These are phyloP conservation scores for Kokia cookei DNA, from an alignment of 441 rosid genomes.

Conservation along the genomic window DNA sequence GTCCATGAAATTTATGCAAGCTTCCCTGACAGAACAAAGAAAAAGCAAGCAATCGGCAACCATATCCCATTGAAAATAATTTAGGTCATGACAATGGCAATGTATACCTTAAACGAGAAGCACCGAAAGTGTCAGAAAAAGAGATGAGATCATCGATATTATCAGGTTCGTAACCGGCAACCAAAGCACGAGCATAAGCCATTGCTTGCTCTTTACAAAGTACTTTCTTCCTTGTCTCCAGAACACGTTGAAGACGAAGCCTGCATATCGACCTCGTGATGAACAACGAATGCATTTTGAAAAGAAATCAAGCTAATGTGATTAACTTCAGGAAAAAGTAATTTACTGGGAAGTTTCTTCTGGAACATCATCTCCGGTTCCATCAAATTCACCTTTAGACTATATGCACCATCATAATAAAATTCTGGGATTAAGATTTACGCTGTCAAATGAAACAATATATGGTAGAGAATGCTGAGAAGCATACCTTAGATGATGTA, in stretches of 20 bases:
- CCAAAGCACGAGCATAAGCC: slow-evolving; percentile 95
- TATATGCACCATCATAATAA: slow-evolving; percentile 27
- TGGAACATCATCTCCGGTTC: slow-evolving; percentile 24
- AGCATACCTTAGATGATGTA: slow-evolving; percentile 38
- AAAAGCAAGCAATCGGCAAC: background rate
- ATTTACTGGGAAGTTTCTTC: slow-evolving; percentile 89
- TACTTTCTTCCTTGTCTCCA: slow-evolving; percentile 73
- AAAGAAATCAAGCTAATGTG: background rate
- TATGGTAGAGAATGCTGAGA: background rate
- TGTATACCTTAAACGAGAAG: slow-evolving; percentile 75
- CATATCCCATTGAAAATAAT: background rate
- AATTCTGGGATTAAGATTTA: slow-evolving; percentile 13
- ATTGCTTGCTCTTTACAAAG: slow-evolving; percentile 95
- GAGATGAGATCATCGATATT: slow-evolving; percentile 65
- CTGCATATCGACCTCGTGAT: slow-evolving; percentile 35
- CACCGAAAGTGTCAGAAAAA: slow-evolving; percentile 90
- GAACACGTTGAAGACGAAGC: slow-evolving; percentile 78
- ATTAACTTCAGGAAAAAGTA: slow-evolving; percentile 8
- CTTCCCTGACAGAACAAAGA: slow-evolving; percentile 50
- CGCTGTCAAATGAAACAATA: slow-evolving; percentile 5
- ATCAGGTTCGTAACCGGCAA: slow-evolving; percentile 78
- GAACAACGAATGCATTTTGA: slow-evolving; percentile 12
- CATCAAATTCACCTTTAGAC: slow-evolving; percentile 40
- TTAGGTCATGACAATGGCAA: background rate
- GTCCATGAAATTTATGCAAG: slow-evolving; percentile 79